Evolutionary conservation across 345 rosid species (phyloP), one percentile per base, ranked within the genome.

Genomic region (Aquilaria malaccensis): DNA sequence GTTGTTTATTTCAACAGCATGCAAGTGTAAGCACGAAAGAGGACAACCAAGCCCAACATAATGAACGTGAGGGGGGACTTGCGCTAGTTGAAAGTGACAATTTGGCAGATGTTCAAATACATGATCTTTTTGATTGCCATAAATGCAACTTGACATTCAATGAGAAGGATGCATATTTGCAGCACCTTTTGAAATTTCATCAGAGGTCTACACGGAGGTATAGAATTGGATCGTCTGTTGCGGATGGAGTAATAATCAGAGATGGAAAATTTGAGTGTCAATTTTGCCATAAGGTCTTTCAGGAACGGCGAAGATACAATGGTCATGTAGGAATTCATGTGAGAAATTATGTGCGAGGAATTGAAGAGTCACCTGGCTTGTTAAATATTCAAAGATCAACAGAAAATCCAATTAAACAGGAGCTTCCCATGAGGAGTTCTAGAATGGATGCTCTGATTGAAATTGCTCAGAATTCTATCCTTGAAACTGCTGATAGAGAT

Each of bases 401-500:
- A 32, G 80, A 76, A 45, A 59, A 79, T 61, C 73, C 68, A 45
- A 50, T 62, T 55, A 71, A 60, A 49, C 77, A 76, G 70, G 85
- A 68, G 48, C 48, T 68, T 55, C 78, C 84, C 58, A 14, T 70
- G 1, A 74, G 76, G 70, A 81, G 73, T n/a, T 87, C 91, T 65
- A 87, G 75, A 74, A 87, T 87, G 95, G 91, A 87, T 70, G 95
- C 91, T 29, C 60, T 87, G 61, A 77, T 87, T 72, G 91, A 87
- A 81, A 85, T 85, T 69, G 95, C 95, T n/a, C 89, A 87, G 75
- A 83, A 67, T 73, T 83, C 91, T 13, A 81, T 85, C 61, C 79
- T 72, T 37, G 83, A 85, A 61, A 80, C 76, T 61, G 69, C 79
- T 13, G 65, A 37, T 64, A 70, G 64, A 69, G 53, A 50, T 68